Evolutionary conservation across 2,329 filamentous ascomycete species (phyloP).

Genomic region (Remersonia thermophila): DNA sequence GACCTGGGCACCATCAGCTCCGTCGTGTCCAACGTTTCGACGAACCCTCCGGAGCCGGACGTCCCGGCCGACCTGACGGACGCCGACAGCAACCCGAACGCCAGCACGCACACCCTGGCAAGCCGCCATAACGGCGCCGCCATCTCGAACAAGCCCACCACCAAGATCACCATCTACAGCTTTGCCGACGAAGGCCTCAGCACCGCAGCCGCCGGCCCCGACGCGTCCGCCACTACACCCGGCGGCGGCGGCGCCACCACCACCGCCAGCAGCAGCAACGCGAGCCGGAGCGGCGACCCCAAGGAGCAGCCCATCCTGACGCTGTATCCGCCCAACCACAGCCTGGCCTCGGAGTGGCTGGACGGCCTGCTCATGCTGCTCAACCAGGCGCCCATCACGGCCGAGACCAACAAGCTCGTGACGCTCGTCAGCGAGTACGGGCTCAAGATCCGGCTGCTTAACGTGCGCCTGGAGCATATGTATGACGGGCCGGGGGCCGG

Average conservation of each 20-base stretch:
- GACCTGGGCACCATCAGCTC: constrained; percentile 82
- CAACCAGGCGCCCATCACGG: constrained; percentile 91
- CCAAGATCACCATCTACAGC: constrained; percentile 86
- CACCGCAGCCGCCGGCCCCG: not conserved
- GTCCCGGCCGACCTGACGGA: constrained; percentile 2
- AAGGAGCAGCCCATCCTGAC: constrained; percentile 67
- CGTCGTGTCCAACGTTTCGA: constrained; percentile 81
- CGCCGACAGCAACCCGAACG: not conserved
- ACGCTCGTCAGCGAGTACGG: constrained; percentile 80
- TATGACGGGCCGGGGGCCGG: constrained; percentile 41
- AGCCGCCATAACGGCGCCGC: constrained; percentile 6
- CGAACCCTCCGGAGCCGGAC: constrained; percentile 41
- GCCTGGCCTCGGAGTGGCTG: constrained; percentile 86
- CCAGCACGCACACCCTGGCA: constrained; percentile 20
- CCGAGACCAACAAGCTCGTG: constrained; percentile 84
- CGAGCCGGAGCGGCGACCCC: constrained; percentile 26
- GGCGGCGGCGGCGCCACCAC: constrained; percentile 12
- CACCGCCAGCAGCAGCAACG: constrained; percentile 21
- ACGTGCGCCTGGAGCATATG: constrained; percentile 71
- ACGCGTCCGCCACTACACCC: constrained; percentile 14
- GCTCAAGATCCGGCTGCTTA: constrained; percentile 81
- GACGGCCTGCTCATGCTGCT: constrained; percentile 91
- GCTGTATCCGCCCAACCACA: constrained; percentile 70
- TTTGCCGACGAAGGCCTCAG: constrained; percentile 32
- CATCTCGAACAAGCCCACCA: constrained; percentile 39